Conservation (phyloP, 75 land plant species). For the Cryptomeria japonica region DNA sequence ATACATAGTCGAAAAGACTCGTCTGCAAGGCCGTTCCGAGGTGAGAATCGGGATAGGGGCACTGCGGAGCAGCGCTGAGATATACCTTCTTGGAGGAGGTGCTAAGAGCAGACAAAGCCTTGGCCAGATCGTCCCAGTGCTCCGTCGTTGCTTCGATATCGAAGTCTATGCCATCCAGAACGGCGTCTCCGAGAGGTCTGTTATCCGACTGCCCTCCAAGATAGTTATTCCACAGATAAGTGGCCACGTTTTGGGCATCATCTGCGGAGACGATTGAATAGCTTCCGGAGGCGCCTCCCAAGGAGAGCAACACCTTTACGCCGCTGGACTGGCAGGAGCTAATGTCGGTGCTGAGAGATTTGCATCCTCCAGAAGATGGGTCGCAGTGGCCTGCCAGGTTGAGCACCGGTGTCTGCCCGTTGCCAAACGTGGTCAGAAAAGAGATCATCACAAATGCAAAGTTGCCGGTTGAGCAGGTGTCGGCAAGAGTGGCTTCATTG, state of each 20-base stretch:
- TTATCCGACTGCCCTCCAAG: constrained; percentile 31
- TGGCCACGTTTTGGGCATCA: constrained; percentile 35
- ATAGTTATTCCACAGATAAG: constrained; percentile 47
- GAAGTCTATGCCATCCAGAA: constrained; percentile 52
- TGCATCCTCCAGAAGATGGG: constrained; percentile 27
- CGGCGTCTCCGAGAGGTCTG: constrained; percentile 44
- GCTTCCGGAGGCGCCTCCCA: constrained; percentile 37
- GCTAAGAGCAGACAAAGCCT: neutral
- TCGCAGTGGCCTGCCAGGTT: constrained; percentile 63
- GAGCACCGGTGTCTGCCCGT: constrained; percentile 35
- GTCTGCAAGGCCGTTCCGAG: constrained; percentile 24
- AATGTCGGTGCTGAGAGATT: constrained; percentile 24
- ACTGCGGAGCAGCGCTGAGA: constrained; percentile 46
- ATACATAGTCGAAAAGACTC: constrained; percentile 45
- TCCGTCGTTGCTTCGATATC: constrained; percentile 38
- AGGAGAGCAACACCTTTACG: constrained; percentile 42
- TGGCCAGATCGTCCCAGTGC: constrained; percentile 26
- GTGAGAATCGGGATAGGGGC: constrained; percentile 31
- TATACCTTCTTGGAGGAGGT: constrained; percentile 18
- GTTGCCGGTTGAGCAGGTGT: constrained; percentile 32
- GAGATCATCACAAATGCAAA: constrained; percentile 39
- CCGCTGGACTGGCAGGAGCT: constrained; percentile 38
- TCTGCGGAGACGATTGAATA: constrained; percentile 34
- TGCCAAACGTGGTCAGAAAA: constrained; percentile 48
- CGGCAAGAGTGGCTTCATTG: constrained; percentile 31